phyloP scores from a whole-genome alignment of 257 asterid genomes.

The Forsythia viridissima region DNA sequence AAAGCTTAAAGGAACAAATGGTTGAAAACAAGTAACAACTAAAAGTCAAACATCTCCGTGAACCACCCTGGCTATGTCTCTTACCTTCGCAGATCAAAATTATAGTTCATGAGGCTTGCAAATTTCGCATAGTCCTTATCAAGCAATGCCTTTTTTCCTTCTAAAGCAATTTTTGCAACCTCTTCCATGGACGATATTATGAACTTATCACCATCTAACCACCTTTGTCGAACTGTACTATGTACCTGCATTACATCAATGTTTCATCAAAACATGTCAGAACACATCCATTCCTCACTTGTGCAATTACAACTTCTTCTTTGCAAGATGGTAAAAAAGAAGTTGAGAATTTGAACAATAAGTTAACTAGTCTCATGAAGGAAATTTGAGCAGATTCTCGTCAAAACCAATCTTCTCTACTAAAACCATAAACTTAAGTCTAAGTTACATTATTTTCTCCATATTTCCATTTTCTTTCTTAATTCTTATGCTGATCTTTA shows the following conservation, averaged over 20 bases:
- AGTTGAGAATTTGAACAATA: neutral
- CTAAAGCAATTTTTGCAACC: slow-evolving; percentile 75
- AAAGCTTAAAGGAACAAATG: neutral
- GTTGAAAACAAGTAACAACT: neutral
- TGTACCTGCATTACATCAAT: slow-evolving; percentile 57
- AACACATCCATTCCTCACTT: no score
- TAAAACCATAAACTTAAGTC: neutral
- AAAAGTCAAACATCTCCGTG: neutral
- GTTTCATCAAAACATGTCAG: neutral
- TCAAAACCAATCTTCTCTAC: neutral
- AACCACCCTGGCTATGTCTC: neutral
- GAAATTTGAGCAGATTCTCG: neutral
- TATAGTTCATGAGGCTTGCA: slow-evolving; percentile 76
- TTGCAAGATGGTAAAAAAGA: neutral
- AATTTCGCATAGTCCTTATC: slow-evolving; percentile 64
- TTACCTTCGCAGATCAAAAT: slow-evolving; percentile 87
- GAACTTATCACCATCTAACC: slow-evolving; percentile 86
- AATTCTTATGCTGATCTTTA: neutral
- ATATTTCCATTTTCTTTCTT: neutral
- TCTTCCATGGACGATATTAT: slow-evolving; percentile 75
- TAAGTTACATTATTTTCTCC: neutral
- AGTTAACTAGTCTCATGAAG: neutral
- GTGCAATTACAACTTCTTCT: neutral
- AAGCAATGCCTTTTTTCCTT: slow-evolving; percentile 63
- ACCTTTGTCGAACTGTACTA: slow-evolving; percentile 79